Evolutionary conservation across 2,329 filamentous ascomycete species (phyloP), one percentile per base, ranked within the genome.

Genomic region (Aspergillus pseudonomiae): DNA sequence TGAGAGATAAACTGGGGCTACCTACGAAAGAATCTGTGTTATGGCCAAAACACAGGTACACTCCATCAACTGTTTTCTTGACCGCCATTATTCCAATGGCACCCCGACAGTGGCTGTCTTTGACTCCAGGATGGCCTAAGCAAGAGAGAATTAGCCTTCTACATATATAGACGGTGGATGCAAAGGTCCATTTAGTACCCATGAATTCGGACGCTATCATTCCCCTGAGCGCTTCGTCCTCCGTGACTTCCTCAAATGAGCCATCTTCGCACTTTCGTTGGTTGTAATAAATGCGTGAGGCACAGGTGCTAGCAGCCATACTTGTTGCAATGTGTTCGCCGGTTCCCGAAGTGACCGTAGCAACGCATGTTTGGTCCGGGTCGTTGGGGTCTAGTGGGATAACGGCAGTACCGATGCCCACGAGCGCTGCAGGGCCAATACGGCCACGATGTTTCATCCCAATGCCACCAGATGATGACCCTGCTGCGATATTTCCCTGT

Each of bases 281-380:
- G 84, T 75, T 86, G 68, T 90, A 87, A 74, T 93, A 97, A 30
- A 99, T 84, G 53, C 95, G 88, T 68, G 94, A 91, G 0, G 94
- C 93, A 74, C 93, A 96, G 61, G 90, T 89, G 63, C 90, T 89
- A 7, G 95, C 94, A 12, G 95, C 94, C 85, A 96, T 90, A 0
- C 94, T 96, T 0, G 94, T 97, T 41, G 93, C 92, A 91, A 99
- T 99, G 75, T 99, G 95, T 79, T 99, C 95, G 55, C 95, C 95
- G 3, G 95, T 99, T 32, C 95, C 95, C 74, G 93, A 97, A 45
- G 93, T 96, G 26, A 97, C 93, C 30, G 90, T 89, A 34, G 93
- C 94, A 32, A 97, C 92, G 53, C 86, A 88, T 9, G 88, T 85
- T 53, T 84, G 82, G 2, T 92, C 88, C 7, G 86, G 81, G 73